phyloP scores from a whole-genome alignment of 73 alveolate genomes.

The Blepharisma stoltei region DNA sequence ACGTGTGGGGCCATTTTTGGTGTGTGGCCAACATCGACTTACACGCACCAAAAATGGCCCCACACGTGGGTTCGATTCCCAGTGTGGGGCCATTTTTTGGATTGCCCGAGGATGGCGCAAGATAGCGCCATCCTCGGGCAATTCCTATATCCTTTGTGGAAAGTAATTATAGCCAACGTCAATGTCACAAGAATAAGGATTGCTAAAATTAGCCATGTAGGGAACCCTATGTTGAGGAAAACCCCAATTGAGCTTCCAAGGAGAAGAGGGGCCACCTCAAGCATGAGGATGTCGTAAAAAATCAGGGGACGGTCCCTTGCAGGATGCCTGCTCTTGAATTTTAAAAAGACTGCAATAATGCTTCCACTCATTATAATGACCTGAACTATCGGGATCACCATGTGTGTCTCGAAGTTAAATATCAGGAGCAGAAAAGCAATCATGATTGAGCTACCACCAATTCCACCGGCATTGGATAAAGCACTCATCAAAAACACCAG shows the following conservation, averaged over 20 bases:
- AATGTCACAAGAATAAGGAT: slow-evolving; percentile 3
- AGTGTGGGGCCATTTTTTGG: no score
- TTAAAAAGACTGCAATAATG: neutral
- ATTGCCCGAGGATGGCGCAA: no score
- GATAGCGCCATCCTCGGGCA: no score
- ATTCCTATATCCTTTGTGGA: neutral
- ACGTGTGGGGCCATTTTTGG: no score
- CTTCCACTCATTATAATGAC: slow-evolving; percentile 2
- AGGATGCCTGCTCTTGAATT: slow-evolving; percentile 6
- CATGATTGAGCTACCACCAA: slow-evolving; percentile 11
- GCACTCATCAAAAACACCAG: neutral
- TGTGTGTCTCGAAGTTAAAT: neutral
- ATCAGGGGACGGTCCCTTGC: slow-evolving; percentile 20
- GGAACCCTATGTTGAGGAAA: slow-evolving; percentile 3
- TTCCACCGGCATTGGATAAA: slow-evolving; percentile 23
- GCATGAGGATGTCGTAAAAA: slow-evolving; percentile 17
- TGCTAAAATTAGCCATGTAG: slow-evolving; percentile 29
- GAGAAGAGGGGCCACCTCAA: slow-evolving; percentile 4
- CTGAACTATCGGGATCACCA: slow-evolving; percentile 14
- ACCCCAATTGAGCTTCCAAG: slow-evolving; percentile 29
- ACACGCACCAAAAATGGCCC: no score
- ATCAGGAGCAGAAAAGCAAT: neutral
- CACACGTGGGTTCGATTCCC: no score
- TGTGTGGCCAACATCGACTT: no score
- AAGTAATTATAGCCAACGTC: neutral